These are phyloP conservation scores for Penicillium taxi DNA, from an alignment of 495 filamentous ascomycete species.

Conservation along the genomic window DNA sequence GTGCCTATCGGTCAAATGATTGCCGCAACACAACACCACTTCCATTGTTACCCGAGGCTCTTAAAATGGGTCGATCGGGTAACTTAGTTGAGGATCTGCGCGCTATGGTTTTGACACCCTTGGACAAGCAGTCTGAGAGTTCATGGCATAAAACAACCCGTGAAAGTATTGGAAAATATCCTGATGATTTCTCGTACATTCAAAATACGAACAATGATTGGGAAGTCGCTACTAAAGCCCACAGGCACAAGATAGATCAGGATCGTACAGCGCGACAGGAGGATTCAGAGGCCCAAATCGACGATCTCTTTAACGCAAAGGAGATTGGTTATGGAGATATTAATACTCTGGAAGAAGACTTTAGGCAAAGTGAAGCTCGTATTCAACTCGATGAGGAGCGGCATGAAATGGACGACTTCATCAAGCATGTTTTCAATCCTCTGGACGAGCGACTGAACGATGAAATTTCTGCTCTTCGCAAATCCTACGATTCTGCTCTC, in stretches of 20 bases:
- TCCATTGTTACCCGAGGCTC: slow-evolving; percentile 24
- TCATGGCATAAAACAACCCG: slow-evolving; percentile 29
- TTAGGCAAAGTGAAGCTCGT: slow-evolving; percentile 47
- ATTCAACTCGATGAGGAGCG: slow-evolving; percentile 49
- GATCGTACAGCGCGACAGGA: slow-evolving; percentile 46
- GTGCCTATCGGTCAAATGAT: slow-evolving; percentile 23
- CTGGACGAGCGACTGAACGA: slow-evolving; percentile 44
- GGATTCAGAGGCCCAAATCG: slow-evolving; percentile 46
- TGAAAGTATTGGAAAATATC: slow-evolving; percentile 24
- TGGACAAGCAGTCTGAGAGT: slow-evolving; percentile 29
- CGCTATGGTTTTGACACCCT: slow-evolving; percentile 27
- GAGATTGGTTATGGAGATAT: slow-evolving; percentile 58
- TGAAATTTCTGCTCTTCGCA: slow-evolving; percentile 45
- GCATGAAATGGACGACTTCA: slow-evolving; percentile 46
- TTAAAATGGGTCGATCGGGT: slow-evolving; percentile 16
- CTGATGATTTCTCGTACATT: slow-evolving; percentile 47
- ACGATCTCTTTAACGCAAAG: slow-evolving; percentile 50
- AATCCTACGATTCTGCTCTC: slow-evolving; percentile 41
- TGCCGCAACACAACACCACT: slow-evolving; percentile 17
- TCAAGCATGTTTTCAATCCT: slow-evolving; percentile 43
- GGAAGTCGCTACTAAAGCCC: slow-evolving; percentile 37
- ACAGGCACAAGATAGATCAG: slow-evolving; percentile 37
- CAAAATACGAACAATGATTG: slow-evolving; percentile 34
- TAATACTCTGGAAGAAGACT: slow-evolving; percentile 51
- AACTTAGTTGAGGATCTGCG: slow-evolving; percentile 29